A percentile compares a stretch with the other conserved stretches of the same genome.
phyloP scores from a whole-genome alignment of 192 early-diverging fungal genomes.

The Coemansia sp. region DNA sequence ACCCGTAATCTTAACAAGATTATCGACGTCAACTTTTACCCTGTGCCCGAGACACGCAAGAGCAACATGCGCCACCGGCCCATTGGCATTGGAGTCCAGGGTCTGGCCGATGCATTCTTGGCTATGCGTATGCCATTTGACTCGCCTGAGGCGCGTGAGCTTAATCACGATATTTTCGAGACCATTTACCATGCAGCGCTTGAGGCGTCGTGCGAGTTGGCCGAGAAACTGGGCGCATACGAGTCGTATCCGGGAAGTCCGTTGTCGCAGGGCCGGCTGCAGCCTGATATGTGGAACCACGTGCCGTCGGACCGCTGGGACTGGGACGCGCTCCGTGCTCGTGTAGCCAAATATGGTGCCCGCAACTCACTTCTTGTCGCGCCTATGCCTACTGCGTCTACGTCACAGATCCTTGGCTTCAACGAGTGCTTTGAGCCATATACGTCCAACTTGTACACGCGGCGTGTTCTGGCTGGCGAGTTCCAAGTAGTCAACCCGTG shows the following conservation, averaged over 20 bases:
- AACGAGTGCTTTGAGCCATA: conserved; percentile 98
- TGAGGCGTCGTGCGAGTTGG: conserved; percentile 89
- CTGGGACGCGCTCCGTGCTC: conserved; percentile 79
- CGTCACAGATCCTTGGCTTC: conserved; percentile 96
- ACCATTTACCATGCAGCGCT: conserved; percentile 94
- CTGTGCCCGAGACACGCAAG: conserved; percentile 78
- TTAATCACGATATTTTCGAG: conserved; percentile 93
- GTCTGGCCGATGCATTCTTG: conserved; percentile 95
- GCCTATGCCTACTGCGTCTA: conserved; percentile 98
- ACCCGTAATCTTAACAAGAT: conserved; percentile 94
- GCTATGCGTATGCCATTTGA: conserved; percentile 94
- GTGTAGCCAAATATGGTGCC: conserved; percentile 79
- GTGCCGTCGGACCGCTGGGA: conserved; percentile 82
- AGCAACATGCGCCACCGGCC: conserved; percentile 96
- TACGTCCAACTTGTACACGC: conserved; percentile 93
- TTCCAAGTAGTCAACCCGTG: conserved; percentile 99
- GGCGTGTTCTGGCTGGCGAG: conserved; percentile 93
- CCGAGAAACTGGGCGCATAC: conserved; percentile 65
- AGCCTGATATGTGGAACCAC: conserved; percentile 93
- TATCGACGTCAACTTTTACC: conserved; percentile 97
- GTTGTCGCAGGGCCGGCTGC: conserved; percentile 84
- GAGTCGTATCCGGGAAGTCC: conserved; percentile 79
- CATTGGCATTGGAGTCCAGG: conserved; percentile 97
- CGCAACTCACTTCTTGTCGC: conserved; percentile 93
- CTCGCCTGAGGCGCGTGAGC: conserved; percentile 71